phyloP scores from a whole-genome alignment of 345 rosid species.

The Acer yangbiense region DNA sequence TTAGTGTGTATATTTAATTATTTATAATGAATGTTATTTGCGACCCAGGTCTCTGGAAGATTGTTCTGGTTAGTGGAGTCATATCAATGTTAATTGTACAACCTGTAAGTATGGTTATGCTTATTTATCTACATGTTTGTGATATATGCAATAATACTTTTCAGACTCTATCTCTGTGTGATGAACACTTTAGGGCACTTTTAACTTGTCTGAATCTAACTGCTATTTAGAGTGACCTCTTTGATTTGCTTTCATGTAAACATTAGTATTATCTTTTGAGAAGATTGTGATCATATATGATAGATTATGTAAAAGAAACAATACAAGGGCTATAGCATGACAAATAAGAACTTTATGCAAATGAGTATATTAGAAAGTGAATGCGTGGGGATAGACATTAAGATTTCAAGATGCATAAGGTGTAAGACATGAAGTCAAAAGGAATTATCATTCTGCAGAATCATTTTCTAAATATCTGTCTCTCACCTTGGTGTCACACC shows the following conservation, averaged over 20 bases:
- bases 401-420: constrained; percentile 3
- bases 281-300: constrained; percentile 2
- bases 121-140: constrained; percentile 4
- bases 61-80: background rate
- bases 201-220: background rate
- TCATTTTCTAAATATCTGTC: background rate
- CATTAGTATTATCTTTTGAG: background rate
- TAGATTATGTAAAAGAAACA: background rate
- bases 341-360: background rate
- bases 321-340: background rate
- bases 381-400: background rate
- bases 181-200: background rate
- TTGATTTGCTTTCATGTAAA: background rate
- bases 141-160: background rate
- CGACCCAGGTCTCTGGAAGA: background rate
- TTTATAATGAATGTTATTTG: background rate
- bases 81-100: background rate
- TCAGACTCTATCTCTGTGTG: too few relatives aligned
- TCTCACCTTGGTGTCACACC: background rate
- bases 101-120: background rate
- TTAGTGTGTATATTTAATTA: background rate
- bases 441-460: background rate
- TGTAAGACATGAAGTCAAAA: background rate
- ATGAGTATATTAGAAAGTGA: background rate
- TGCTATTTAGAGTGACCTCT: background rate